phyloP scores from a whole-genome alignment of 1,284 basidiomycete genomes.

The Fomitiporia mediterranea region DNA sequence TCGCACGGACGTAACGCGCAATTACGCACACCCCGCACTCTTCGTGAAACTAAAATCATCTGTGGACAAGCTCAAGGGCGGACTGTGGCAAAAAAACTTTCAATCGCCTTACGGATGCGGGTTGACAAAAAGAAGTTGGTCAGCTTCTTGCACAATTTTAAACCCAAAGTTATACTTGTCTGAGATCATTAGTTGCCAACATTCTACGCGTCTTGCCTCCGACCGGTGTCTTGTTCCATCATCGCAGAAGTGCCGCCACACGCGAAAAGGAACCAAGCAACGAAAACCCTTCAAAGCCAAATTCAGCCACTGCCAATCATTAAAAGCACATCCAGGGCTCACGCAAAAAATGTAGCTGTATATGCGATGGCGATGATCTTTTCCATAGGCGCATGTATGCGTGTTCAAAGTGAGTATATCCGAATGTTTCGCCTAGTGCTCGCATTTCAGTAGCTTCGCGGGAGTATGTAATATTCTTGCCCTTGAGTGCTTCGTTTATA shows the following conservation, averaged over 20 bases:
- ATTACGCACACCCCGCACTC: slow-evolving; percentile 2
- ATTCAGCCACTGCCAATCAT: background rate
- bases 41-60: background rate
- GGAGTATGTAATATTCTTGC: background rate
- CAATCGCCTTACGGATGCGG: background rate
- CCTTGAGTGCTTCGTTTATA: background rate
- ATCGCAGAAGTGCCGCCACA: background rate
- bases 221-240: background rate
- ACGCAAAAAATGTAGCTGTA: background rate
- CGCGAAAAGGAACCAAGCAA: background rate
- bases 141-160: background rate
- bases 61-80: background rate
- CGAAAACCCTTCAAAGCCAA: background rate
- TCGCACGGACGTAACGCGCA: background rate
- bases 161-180: background rate
- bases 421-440: no score
- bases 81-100: background rate
- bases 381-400: background rate
- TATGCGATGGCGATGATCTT: background rate
- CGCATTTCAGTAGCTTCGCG: background rate
- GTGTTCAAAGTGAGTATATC: background rate
- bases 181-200: background rate
- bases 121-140: background rate
- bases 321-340: background rate
- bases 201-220: background rate